Evolutionary conservation across 345 rosid species (phyloP).

Genomic region (Cardamine occulta): DNA sequence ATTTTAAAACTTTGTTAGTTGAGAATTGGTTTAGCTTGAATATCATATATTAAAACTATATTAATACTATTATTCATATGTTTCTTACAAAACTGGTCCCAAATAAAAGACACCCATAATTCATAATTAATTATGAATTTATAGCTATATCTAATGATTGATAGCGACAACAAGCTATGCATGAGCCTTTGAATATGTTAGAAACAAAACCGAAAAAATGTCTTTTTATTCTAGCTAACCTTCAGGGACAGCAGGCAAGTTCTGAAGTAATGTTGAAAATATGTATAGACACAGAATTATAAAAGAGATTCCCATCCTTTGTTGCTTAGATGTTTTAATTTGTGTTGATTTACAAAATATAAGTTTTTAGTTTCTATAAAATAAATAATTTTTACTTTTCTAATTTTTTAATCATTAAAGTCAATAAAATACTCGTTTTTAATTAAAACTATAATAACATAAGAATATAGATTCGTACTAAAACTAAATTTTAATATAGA

Average conservation of each 20-base stretch:
- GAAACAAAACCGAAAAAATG: not conserved
- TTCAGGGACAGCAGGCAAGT: not conserved
- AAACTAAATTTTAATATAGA: not conserved
- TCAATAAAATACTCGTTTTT: not conserved
- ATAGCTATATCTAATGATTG: not conserved
- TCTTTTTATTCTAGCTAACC: not conserved
- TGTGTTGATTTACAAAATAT: not conserved
- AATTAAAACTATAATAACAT: not conserved
- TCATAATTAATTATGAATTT: slow-evolving; percentile 1
- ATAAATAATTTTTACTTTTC: not conserved
- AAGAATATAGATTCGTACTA: not conserved
- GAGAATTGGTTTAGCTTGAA: slow-evolving; percentile 12
- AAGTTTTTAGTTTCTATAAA: not conserved
- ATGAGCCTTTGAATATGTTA: not conserved
- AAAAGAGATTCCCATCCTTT: not conserved
- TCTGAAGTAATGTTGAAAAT: not conserved
- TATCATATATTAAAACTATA: too few species aligned
- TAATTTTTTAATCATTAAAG: not conserved
- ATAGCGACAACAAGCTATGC: not conserved
- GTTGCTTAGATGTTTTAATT: not conserved
- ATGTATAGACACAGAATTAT: not conserved
- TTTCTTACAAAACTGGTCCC: slow-evolving; percentile 17
- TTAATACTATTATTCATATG: slow-evolving; percentile 5
- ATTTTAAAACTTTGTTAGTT: not conserved
- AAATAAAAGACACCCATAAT: not conserved